A percentile compares a stretch with the other conserved stretches of the same genome.
These are phyloP conservation scores for Akanthomyces muscarius DNA, from an alignment of 2,329 filamentous ascomycete genomes.

Conservation along the genomic window DNA sequence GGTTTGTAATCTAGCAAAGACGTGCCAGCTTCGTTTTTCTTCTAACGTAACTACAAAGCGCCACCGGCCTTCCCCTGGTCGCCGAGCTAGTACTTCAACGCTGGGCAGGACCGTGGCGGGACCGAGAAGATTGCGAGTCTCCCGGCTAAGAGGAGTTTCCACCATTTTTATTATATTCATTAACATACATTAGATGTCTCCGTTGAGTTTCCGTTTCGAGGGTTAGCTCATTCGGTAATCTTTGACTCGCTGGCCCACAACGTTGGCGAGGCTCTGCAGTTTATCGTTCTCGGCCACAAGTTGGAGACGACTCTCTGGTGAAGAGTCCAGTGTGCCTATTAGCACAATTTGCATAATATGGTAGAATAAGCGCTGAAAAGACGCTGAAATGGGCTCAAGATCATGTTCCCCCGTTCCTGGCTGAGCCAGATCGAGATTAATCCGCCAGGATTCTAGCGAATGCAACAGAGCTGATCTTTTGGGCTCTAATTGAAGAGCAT, in stretches of 20 bases:
- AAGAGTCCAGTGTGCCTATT: neutral
- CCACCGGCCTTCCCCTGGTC: neutral
- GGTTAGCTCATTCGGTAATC: constrained; percentile 24
- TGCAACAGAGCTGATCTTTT: neutral
- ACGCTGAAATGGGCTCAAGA: neutral
- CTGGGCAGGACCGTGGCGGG: neutral
- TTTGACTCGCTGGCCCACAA: constrained; percentile 30
- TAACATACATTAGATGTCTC: neutral
- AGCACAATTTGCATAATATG: neutral
- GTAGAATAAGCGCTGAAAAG: neutral
- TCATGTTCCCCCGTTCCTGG: constrained; percentile 10
- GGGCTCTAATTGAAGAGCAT: neutral
- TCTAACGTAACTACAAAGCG: neutral
- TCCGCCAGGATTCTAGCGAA: neutral
- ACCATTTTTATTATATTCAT: neutral
- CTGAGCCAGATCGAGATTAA: neutral
- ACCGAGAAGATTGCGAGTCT: neutral
- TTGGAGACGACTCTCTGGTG: constrained; percentile 17
- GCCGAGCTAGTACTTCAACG: neutral
- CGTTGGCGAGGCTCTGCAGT: constrained; percentile 29
- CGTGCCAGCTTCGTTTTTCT: neutral
- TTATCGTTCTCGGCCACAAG: constrained; percentile 30
- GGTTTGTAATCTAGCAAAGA: neutral
- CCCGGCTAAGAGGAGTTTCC: neutral
- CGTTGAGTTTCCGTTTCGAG: neutral